phyloP scores from a whole-genome alignment of 805 yeast genomes.

The Kuraishia cidri region DNA sequence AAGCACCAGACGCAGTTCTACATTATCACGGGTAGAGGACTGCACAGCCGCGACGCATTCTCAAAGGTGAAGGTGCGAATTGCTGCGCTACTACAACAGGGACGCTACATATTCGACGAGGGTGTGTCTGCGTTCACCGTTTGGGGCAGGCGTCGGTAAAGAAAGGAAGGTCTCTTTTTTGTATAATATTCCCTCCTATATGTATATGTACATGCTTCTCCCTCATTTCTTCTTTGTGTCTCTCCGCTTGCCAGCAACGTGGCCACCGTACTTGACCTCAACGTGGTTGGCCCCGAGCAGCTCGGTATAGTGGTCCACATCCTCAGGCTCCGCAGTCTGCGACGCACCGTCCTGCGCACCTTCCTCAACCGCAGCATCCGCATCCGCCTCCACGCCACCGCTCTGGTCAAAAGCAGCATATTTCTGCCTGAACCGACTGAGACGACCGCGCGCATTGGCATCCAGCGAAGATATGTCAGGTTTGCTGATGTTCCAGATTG shows the following conservation, averaged over 20 bases:
- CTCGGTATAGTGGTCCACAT: conserved; percentile 43
- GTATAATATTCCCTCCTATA: too few species aligned
- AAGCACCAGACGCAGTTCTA: neutral
- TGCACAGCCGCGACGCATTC: conserved; percentile 1
- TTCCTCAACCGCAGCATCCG: conserved; percentile 10
- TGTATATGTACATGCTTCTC: too few species aligned
- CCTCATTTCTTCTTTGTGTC: too few species aligned
- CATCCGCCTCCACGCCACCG: conserved; percentile 8
- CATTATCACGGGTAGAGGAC: conserved; percentile 2
- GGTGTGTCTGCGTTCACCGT: neutral
- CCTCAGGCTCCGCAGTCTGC: conserved; percentile 7
- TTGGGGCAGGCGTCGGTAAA: too few species aligned
- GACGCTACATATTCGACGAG: conserved; percentile 1
- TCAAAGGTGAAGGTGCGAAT: neutral
- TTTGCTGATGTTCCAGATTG: conserved; percentile 85
- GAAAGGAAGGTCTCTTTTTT: too few species aligned
- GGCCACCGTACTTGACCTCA: conserved; percentile 26
- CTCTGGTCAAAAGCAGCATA: conserved; percentile 39
- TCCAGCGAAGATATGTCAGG: conserved; percentile 67
- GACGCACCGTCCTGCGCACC: conserved; percentile 9
- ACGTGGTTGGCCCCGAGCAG: conserved; percentile 40
- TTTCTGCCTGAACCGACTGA: conserved; percentile 65
- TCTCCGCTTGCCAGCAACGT: conserved; percentile 15
- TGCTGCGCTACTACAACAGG: neutral
- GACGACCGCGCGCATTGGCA: conserved; percentile 77